Conservation (phyloP, 495 filamentous ascomycete species). For the Tuber brumale region DNA sequence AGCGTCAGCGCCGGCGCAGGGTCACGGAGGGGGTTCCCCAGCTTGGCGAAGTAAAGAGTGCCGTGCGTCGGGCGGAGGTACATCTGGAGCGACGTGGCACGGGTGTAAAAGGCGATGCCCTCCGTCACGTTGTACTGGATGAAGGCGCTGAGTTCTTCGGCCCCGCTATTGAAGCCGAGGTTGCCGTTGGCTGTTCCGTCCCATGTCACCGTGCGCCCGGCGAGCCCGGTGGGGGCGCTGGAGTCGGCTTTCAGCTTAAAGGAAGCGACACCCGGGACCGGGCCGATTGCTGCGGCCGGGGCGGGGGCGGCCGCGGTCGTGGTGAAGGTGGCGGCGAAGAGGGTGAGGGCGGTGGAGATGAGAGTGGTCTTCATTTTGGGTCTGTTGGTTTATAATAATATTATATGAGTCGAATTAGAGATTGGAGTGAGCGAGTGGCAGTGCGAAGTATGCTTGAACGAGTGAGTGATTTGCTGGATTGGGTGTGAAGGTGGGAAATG, state of each 20-base stretch:
- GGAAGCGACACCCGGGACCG: not conserved
- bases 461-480: not conserved
- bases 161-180: constrained; percentile 18
- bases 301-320: not conserved
- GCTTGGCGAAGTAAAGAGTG: constrained; percentile 19
- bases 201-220: constrained; percentile 6
- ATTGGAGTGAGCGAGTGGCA: not conserved
- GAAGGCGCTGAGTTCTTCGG: constrained; percentile 10
- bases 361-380: not conserved
- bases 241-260: constrained; percentile 19
- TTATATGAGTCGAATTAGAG: not conserved
- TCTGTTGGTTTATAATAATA: not conserved
- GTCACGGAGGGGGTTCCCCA: constrained; percentile 22
- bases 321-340: not conserved
- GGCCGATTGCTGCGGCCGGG: not conserved
- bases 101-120: constrained; percentile 29
- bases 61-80: constrained; percentile 22
- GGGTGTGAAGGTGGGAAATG: not conserved
- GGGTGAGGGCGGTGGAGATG: not conserved
- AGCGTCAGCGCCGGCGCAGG: not conserved
- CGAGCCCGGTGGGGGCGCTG: constrained; percentile 8
- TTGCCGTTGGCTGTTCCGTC: not conserved
- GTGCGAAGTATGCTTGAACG: not conserved
- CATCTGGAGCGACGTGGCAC: constrained; percentile 6
- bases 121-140: constrained; percentile 23